A percentile compares a stretch with the other conserved stretches of the same genome.
phyloP scores from a whole-genome alignment of 352 stramenopile genomes.

The Phytophthora macrochlamydospora region DNA sequence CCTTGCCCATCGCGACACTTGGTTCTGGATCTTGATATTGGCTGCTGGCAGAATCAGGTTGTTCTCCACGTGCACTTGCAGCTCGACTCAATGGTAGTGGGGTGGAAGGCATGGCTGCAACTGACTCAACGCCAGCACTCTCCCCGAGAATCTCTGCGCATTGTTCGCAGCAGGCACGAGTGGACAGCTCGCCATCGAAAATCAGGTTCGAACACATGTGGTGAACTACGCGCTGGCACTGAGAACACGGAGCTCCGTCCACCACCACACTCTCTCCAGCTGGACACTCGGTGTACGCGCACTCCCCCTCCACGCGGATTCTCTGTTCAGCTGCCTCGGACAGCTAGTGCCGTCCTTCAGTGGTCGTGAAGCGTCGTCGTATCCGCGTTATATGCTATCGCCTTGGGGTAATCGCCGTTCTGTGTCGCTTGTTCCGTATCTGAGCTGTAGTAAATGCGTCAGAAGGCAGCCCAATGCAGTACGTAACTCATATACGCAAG shows the following conservation, averaged over 20 bases:
- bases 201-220: conserved; percentile 10
- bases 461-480: neutral
- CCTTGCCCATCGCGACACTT: neutral
- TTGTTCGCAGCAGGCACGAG: conserved; percentile 1
- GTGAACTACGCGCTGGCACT: conserved; percentile 2
- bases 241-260: neutral
- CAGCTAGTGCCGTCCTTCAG: neutral
- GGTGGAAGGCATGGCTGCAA: neutral
- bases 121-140: neutral
- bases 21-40: neutral
- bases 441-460: neutral
- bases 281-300: neutral
- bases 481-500: neutral
- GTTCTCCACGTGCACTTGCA: neutral
- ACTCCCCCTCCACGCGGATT: neutral
- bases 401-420: neutral
- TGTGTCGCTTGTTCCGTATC: too few species aligned
- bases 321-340: neutral
- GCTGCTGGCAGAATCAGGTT: neutral
- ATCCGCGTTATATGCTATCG: too few species aligned
- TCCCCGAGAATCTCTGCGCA: neutral
- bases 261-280: neutral
- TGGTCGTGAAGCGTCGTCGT: neutral
- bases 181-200: conserved; percentile 2
- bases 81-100: neutral